Evolutionary conservation across 495 filamentous ascomycete species (phyloP), one percentile per base, ranked within the genome.

Genomic region (Tuber microsphaerosporum): DNA sequence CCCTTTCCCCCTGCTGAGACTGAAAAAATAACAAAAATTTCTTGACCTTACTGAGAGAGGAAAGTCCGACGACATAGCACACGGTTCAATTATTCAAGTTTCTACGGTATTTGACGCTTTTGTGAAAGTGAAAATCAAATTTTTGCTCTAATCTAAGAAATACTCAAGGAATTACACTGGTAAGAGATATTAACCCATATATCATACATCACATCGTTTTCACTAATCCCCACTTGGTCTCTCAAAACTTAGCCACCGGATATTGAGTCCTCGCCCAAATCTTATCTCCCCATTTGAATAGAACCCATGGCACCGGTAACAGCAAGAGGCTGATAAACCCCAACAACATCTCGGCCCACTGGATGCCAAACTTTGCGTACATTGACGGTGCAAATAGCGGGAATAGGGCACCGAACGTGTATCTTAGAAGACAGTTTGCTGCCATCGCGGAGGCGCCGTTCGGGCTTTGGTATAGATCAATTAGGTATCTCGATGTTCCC

Each of bases 371-470:
- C 7, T 76, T 84, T 19, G 83, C 72, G 76, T 88, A 90, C 87
- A 90, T 86, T 71, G 85, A 85, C 22, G 86, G 74, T 6, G 85
- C 85, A 75, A 87, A 87, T 7, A 92, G 85, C 1, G 91, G 91
- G 80, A 92, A 92, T 8, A 83, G 87, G 2, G 88, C 88, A 0
- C 87, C 89, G 34, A 91, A 77, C 0, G 79, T 83, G 74, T 92
- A 92, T 71, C 91, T 85, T 2, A 89, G 84, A 45, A 92, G 83
- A 6, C 88, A 88, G 73, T 90, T 92, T 1, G 90, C 90, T 12
- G 88, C 88, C 51, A 88, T 77, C 2, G 89, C 89, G 46, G 86
- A 88, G 0, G 90, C 90, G 0, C 89, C 87, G 44, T 87, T 88
- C 26, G 85, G 82, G 7, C 86, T 85, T 20, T 86, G 86, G 75